Base-by-base conservation (phyloP, 768 basidiomycete genomes). In the Sarcodon sp. region DNA sequence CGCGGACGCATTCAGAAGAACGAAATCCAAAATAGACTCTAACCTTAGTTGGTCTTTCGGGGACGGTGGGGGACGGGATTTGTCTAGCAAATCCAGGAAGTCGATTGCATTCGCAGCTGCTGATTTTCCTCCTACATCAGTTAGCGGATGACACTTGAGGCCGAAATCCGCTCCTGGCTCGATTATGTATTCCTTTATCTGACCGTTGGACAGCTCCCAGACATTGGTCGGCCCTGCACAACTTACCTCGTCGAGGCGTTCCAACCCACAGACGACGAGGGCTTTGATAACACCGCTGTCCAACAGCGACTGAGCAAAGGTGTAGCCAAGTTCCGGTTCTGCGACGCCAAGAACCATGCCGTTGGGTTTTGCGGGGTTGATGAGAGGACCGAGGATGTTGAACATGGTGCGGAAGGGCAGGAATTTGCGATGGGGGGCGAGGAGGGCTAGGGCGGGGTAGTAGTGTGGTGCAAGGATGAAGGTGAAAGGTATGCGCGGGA, bases 371-470 rank as follows among this genome's bases (percentile, higher is more conserved):
- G 88, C 83, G 2, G 94, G 96, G 64, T 94, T 97, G 65, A 94
- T 84, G 35, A 98, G 75, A 0, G 94, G 96, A 0, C 96, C 93
- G 33, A 97, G 72, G 50, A 92, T 68, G 66, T 99, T 98, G 76
- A 96, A 97, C 69, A 99, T 82, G 7, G 94, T 97, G 43, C 92
- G 83, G 69, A 94, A 97, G 43, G 91, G 90, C 47, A 98, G 77
- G 0, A 79, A 67, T 57, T 84, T 86, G 47, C 94, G 83, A 59
- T 84, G 77, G 0, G 94, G 91, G 0, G 84, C 85, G 54, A 98
- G 72, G 48, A 75, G 66, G 5, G 85, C 87, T 43, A 97, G 73
- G 0, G 84, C 64, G 1, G 93, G 93, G 64, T 98, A 92, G 64
- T 91, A 97, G 60, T 93, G 84, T 0, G 91, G 84, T 0, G 90